A percentile compares a stretch with the other conserved stretches of the same genome.
Conservation (phyloP, 1,139 yeast genomes). For the Hanseniaspora gamundiae region DNA sequence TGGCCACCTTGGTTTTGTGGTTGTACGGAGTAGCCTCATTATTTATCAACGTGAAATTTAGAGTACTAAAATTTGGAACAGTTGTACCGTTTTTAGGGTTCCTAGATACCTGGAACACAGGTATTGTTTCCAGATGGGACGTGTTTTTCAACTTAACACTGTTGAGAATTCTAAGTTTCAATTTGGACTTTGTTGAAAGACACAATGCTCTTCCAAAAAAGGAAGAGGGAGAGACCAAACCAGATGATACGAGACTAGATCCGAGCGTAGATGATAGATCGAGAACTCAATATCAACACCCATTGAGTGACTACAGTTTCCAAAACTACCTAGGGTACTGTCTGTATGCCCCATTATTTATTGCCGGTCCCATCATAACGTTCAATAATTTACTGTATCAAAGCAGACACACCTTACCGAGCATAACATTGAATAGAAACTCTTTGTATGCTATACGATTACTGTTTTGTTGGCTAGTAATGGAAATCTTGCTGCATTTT, state of each 20-base stretch:
- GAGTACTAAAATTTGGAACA: slow-evolving; percentile 40
- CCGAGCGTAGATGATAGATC: slow-evolving; percentile 41
- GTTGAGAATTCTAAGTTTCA: slow-evolving; percentile 71
- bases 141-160: slow-evolving; percentile 86
- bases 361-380: slow-evolving; percentile 91
- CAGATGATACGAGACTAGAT: slow-evolving; percentile 12
- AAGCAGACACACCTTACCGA: slow-evolving; percentile 32
- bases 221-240: slow-evolving; percentile 10
- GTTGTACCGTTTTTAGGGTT: slow-evolving; percentile 28
- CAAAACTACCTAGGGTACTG: slow-evolving; percentile 63
- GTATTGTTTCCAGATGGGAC: slow-evolving; percentile 86
- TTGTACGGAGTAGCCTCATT: slow-evolving; percentile 61
- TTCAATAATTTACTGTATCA: slow-evolving; percentile 87
- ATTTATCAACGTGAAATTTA: slow-evolving; percentile 61
- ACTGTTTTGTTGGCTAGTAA: slow-evolving; percentile 57
- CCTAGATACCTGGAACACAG: slow-evolving; percentile 49
- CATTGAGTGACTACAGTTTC: slow-evolving; percentile 41
- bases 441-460: slow-evolving; percentile 56
- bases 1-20: slow-evolving; percentile 34
- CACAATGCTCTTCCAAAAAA: slow-evolving; percentile 13
- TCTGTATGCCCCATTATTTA: slow-evolving; percentile 76
- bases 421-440: slow-evolving; percentile 43
- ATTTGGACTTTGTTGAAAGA: slow-evolving; percentile 55
- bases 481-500: slow-evolving; percentile 82
- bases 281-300: slow-evolving; percentile 27